These are phyloP conservation scores for Lichtheimia ornata DNA, from an alignment of 371 early-diverging fungal species.

Conservation along the genomic window DNA sequence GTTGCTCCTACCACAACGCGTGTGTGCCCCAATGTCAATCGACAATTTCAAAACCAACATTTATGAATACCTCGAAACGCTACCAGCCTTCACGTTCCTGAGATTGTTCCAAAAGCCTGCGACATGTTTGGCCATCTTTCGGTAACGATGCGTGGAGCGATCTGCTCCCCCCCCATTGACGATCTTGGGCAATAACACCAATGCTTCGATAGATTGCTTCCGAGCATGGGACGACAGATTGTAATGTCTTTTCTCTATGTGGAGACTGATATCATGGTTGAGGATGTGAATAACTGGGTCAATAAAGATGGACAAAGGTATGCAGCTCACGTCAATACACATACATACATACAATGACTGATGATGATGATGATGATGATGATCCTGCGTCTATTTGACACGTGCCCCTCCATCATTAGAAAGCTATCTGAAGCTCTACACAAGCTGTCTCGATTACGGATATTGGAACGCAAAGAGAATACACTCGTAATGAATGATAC, in stretches of 20 bases:
- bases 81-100: constrained; percentile 74
- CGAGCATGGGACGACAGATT: constrained; percentile 86
- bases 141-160: constrained; percentile 49
- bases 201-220: constrained; percentile 63
- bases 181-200: too few relatives aligned
- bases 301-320: constrained; percentile 57
- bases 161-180: background rate
- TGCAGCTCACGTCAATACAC: background rate
- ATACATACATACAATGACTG: background rate
- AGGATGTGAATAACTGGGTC: constrained; percentile 75
- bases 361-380: too few relatives aligned
- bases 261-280: constrained; percentile 55
- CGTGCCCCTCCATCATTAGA: constrained; percentile 25
- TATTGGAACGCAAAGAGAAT: constrained; percentile 55
- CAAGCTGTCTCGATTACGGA: constrained; percentile 68
- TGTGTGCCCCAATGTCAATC: constrained; percentile 36
- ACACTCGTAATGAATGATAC: constrained; percentile 59
- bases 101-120: constrained; percentile 87
- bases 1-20: too few relatives aligned
- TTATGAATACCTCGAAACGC: constrained; percentile 80
- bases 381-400: background rate
- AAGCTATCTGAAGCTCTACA: constrained; percentile 62
- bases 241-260: constrained; percentile 88
- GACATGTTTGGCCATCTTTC: constrained; percentile 90
- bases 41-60: constrained; percentile 67